Evolutionary conservation across 208 protist genomes (phyloP), one percentile per base, ranked within the genome.

Genomic region (Acanthamoeba triangularis): DNA sequence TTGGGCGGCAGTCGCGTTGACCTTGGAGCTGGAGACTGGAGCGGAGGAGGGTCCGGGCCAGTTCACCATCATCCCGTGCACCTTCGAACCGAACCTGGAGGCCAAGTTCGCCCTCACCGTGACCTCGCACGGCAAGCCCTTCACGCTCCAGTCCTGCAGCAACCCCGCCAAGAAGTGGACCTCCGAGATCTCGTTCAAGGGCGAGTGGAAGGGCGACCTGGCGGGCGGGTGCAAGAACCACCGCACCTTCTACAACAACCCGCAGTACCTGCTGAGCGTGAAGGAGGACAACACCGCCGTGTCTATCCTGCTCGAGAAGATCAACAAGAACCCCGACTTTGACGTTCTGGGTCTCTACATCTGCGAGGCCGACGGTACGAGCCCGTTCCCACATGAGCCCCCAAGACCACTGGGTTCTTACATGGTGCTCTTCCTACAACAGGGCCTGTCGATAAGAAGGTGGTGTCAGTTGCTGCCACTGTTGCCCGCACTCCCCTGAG

Each of bases 201-300:
- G 54, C 30, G 88, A 93, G 49, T 93, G 88, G 88, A 74, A 80
- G 44, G 88, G 69, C 25, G 49, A 93, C 4, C 82, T 54, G 13
- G 54, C 88, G 35, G 88, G 88, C 37, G 88, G 88, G 13, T 93
- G 88, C 88, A 93, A 93, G 49, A 93, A 93, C 49, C 44, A 93
- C 56, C 41, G 47, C 11, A 47, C 88, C 16, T 93, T 93, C 61
- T 80, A 82, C 88, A 93, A 74, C 69, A 93, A 93, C 35, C 88
- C 88, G 20, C 88, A 93, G 49, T 93, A 76, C 69, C n/a, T 82
- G 20, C 30, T 93, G 61, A 93, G 44, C 44, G 49, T 93, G 11
- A 76, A 65, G 49, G 88, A 93, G 69, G 49, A 93, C 65, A 59
- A 80, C 35, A 82, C 65, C 20, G 44, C 49, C 16, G 65, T 59